Percentiles rank a stretch among this genome's conserved stretches.
phyloP scores from a whole-genome alignment of 2,329 filamentous ascomycete species.

The Fusarium bulbicola region DNA sequence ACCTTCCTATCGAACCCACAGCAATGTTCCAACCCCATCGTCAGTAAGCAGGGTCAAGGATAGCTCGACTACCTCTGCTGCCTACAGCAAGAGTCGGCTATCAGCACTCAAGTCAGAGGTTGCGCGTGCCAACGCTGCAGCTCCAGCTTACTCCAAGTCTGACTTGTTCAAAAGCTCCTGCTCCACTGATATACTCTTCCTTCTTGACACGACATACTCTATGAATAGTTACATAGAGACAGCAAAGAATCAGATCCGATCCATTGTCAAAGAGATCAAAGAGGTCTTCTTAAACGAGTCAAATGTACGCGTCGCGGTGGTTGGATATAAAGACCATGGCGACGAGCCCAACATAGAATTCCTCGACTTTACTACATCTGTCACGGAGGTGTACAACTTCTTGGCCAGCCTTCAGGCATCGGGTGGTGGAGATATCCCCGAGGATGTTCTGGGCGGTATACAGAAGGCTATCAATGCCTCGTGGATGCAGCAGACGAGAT shows the following conservation, averaged over 20 bases:
- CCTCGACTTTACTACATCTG: conserved; percentile 14
- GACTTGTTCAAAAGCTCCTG: conserved; percentile 47
- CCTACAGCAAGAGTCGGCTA: not conserved
- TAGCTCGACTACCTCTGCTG: not conserved
- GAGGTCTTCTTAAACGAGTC: conserved; percentile 47
- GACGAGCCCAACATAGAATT: conserved; percentile 13
- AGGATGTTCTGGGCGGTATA: conserved; percentile 50
- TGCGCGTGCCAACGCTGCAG: not conserved
- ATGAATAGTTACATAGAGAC: conserved; percentile 47
- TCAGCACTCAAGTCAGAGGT: not conserved
- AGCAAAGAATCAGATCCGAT: conserved; percentile 44
- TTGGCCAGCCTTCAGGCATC: not conserved
- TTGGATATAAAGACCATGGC: conserved; percentile 50
- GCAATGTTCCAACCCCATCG: not conserved
- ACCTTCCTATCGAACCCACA: not conserved
- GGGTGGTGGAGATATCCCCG: conserved; percentile 47
- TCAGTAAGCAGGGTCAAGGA: not conserved
- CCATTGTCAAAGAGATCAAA: conserved; percentile 44
- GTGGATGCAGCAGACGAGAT: conserved; percentile 48
- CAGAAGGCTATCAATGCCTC: conserved; percentile 43
- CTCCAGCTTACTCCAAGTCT: not conserved
- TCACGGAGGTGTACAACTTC: not conserved
- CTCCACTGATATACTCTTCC: conserved; percentile 50
- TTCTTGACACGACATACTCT: conserved; percentile 50
- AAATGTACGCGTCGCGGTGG: conserved; percentile 48